Conservation (phyloP, 345 rosid genomes). For the Erysimum cheiranthoides region DNA sequence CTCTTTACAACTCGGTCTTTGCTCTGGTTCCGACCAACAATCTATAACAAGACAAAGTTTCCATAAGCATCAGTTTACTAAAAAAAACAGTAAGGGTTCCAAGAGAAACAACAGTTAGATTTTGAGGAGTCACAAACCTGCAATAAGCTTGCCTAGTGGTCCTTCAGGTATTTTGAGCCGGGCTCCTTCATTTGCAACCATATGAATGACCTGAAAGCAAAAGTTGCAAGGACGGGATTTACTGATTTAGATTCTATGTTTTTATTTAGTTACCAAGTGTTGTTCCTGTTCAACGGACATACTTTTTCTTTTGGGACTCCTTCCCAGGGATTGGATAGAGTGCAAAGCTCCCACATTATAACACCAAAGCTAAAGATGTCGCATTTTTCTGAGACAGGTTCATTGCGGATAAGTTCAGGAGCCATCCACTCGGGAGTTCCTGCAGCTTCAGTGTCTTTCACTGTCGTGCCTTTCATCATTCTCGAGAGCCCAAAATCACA, state of each 20-base stretch:
- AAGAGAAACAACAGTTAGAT: not conserved
- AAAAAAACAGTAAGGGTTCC: not conserved
- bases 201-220: slow-evolving; percentile 65
- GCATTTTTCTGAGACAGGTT: slow-evolving; percentile 78
- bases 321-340: slow-evolving; percentile 85
- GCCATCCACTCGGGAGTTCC: slow-evolving; percentile 98
- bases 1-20: slow-evolving; percentile 76
- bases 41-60: slow-evolving; percentile 50
- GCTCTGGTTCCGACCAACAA: slow-evolving; percentile 86
- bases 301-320: slow-evolving; percentile 78
- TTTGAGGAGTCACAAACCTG: slow-evolving; percentile 56
- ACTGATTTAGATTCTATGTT: slow-evolving; percentile 22
- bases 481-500: slow-evolving; percentile 95
- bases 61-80: slow-evolving; percentile 7
- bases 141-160: slow-evolving; percentile 73
- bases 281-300: slow-evolving; percentile 32
- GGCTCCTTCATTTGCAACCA: slow-evolving; percentile 77
- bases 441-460: slow-evolving; percentile 65
- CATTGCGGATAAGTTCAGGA: slow-evolving; percentile 84
- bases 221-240: not conserved
- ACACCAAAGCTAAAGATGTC: slow-evolving; percentile 97
- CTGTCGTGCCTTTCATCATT: slow-evolving; percentile 56
- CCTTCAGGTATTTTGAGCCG: slow-evolving; percentile 80
- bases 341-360: slow-evolving; percentile 93
- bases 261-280: slow-evolving; percentile 1